Base-by-base conservation (phyloP, 2,329 filamentous ascomycete genomes). In the Colletotrichum chlorophyti region DNA sequence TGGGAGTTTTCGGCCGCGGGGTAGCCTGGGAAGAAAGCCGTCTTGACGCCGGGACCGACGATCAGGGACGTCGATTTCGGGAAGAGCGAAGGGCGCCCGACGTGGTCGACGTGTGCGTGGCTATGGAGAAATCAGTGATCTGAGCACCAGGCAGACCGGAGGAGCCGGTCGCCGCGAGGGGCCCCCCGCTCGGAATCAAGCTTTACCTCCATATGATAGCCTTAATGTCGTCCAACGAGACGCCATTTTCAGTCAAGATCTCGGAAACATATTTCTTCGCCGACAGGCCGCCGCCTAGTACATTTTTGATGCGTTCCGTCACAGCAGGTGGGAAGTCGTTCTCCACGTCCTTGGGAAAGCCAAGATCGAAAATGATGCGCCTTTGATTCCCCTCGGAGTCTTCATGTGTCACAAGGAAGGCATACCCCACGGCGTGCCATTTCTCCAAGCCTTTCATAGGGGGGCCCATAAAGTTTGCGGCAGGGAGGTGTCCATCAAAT, bases 61-160 rank as follows among this genome's bases (percentile, higher is more conserved):
- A 70, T 46, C 8, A 70, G 32, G 2, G 55, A 29, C 5, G 66
- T 66, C 7, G 42, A 50, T 1, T 60, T 19, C 3, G 63, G 61
- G 24, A 70, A 70, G 7, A 57, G 59, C 0, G 65, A 64, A 2
- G 63, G 58, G 24, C 70, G 64, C 14, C 68, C 68, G 14, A 58
- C 60, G 50, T 70, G 67, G 31, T 70, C 68, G 9, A 64, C 64
- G 41, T 70, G 68, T 19, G 60, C 64, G 43, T 70, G 67, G 27
- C 46, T 48, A 15, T 11, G 12, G 2, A n/a, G n/a, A n/a, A n/a
- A n/a, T n/a, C n/a, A n/a, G 4, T n/a, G 12, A 24, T 23, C 21
- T 40, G 5, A 40, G 37, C 21, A n/a, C 21, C n/a, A n/a, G n/a
- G n/a, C n/a, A n/a, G n/a, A n/a, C n/a, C n/a, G n/a, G n/a, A n/a